Conservation (phyloP, 1,284 basidiomycete species). For the Fistulinella staudtii region DNA sequence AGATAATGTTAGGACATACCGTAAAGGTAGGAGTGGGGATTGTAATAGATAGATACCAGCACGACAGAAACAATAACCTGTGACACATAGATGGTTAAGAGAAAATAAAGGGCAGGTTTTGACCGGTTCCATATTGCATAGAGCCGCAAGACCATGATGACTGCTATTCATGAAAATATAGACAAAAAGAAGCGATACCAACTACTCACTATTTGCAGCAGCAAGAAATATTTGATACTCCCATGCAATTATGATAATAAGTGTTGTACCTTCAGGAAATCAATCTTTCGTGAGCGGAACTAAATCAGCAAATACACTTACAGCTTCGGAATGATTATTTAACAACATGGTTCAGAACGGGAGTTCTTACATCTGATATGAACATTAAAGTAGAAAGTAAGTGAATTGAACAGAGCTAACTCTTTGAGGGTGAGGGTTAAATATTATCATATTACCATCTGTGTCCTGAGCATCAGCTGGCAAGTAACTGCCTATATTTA, state of each 20-base stretch:
- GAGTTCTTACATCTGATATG: conserved; percentile 1
- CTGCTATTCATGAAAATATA: neutral
- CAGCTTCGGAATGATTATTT: neutral
- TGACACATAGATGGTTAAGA: neutral
- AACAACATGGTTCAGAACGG: neutral
- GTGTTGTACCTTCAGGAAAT: neutral
- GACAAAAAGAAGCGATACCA: neutral
- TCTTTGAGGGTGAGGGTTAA: neutral
- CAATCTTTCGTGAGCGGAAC: neutral
- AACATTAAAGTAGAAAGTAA: neutral
- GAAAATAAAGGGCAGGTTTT: neutral
- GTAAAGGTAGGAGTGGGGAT: neutral
- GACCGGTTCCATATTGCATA: neutral
- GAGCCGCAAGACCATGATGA: conserved; percentile 3
- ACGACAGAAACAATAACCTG: neutral
- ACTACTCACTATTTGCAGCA: conserved; percentile 1
- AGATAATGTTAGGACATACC: neutral
- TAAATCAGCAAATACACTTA: neutral
- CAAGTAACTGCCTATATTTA: neutral
- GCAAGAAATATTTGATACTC: neutral
- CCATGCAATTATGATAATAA: neutral
- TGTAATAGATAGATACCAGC: neutral
- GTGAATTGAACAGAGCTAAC: neutral
- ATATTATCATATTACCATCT: neutral
- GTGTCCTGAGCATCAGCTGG: too few species aligned